These are phyloP conservation scores for Monoraphidium neglectum DNA, from an alignment of 139 green algal species.

Conservation along the genomic window DNA sequence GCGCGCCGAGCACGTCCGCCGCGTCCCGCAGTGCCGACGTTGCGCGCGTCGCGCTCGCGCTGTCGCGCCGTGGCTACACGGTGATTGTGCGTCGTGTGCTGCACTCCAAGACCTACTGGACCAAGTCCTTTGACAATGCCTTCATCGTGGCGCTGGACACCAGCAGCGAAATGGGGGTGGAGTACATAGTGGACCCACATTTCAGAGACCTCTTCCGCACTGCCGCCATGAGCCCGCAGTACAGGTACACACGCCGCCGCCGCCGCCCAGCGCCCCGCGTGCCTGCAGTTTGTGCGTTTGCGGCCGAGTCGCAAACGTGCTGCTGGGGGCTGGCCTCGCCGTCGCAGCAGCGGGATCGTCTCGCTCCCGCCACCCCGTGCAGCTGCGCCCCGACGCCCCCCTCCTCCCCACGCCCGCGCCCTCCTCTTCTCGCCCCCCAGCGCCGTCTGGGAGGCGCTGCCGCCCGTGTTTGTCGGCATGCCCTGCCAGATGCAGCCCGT, in stretches of 20 bases:
- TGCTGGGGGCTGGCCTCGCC: too few relatives aligned
- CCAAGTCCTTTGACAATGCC: constrained; percentile 39
- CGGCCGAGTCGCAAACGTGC: too few relatives aligned
- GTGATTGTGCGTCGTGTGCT: constrained; percentile 44
- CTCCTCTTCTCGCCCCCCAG: constrained; percentile 3
- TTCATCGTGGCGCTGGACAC: constrained; percentile 37
- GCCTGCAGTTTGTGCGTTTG: neutral
- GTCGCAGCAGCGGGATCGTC: too few relatives aligned
- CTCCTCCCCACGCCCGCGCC: neutral
- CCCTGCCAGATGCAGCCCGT: constrained; percentile 42
- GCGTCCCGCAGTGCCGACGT: constrained; percentile 13
- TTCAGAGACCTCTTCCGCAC: constrained; percentile 43
- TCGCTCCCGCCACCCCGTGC: too few relatives aligned
- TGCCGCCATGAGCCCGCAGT: constrained; percentile 34
- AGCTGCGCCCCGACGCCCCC: neutral
- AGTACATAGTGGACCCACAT: constrained; percentile 46
- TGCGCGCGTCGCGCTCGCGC: constrained; percentile 30
- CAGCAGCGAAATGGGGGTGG: constrained; percentile 11
- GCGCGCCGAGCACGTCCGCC: neutral
- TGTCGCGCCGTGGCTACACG: constrained; percentile 29
- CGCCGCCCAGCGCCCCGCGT: neutral
- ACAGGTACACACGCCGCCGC: constrained; percentile 27
- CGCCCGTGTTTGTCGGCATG: constrained; percentile 43
- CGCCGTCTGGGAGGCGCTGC: constrained; percentile 46
- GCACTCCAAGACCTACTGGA: constrained; percentile 44